Conservation (phyloP, 2,329 filamentous ascomycete genomes). For the Coniochaeta ligniaria region DNA sequence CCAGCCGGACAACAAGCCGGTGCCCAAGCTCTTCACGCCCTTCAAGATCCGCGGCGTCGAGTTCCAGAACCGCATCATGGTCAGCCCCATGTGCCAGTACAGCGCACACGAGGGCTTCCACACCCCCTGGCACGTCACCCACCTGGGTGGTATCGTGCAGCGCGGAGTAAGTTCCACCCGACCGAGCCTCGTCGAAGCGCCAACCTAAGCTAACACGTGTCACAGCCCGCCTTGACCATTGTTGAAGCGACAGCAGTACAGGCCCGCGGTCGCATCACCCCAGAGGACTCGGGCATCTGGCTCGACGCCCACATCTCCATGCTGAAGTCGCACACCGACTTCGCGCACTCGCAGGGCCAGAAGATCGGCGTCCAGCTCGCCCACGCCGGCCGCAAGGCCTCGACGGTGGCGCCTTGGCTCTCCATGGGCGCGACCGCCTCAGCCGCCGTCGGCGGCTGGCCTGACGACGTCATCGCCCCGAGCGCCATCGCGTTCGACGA, state of each 20-base stretch:
- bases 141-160: constrained; percentile 64
- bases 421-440: constrained; percentile 40
- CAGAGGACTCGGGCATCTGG: constrained; percentile 39
- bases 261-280: constrained; percentile 65
- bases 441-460: constrained; percentile 35
- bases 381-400: constrained; percentile 58
- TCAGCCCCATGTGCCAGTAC: constrained; percentile 41
- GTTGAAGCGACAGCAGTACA: constrained; percentile 64
- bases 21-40: constrained; percentile 43
- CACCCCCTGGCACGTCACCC: constrained; percentile 65
- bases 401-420: constrained; percentile 50
- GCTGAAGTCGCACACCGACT: constrained; percentile 26
- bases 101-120: constrained; percentile 47
- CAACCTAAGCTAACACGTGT: background rate
- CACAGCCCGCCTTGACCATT: constrained; percentile 50
- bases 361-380: constrained; percentile 64
- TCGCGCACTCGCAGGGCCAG: constrained; percentile 45
- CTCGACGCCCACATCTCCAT: constrained; percentile 26
- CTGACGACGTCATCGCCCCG: constrained; percentile 26
- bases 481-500: constrained; percentile 20
- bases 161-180: constrained; percentile 36
- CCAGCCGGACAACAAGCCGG: constrained; percentile 25
- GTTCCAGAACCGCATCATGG: constrained; percentile 38
- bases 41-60: constrained; percentile 35
- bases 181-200: background rate